Percentiles rank a stretch among this genome's conserved stretches.
Evolutionary conservation across 129 eudicot genomes (phyloP).

Genomic region (Escallonia rubra): DNA sequence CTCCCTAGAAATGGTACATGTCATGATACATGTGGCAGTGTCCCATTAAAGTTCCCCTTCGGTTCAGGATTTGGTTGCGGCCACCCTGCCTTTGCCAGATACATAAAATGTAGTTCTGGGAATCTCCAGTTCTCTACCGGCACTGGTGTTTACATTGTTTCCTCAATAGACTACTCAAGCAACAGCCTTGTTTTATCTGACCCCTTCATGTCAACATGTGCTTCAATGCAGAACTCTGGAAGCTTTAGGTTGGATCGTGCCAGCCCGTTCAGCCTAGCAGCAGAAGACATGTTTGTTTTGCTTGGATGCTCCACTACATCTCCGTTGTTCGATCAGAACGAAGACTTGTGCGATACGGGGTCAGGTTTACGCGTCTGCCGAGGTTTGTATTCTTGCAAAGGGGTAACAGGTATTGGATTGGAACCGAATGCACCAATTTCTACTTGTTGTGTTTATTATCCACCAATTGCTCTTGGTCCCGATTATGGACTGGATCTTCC

Average conservation of each 20-base stretch:
- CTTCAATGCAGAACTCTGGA: conserved; percentile 75
- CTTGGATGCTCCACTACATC: conserved; percentile 78
- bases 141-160: conserved; percentile 43
- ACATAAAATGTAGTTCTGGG: conserved; percentile 49
- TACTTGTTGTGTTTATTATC: conserved; percentile 72
- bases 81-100: conserved; percentile 57
- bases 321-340: conserved; percentile 53
- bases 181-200: conserved; percentile 42
- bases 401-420: conserved; percentile 57
- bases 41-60: conserved; percentile 56
- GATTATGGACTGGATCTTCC: conserved; percentile 56
- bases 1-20: conserved; percentile 43
- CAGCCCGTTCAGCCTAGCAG: conserved; percentile 44
- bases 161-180: conserved; percentile 57
- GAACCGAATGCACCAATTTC: conserved; percentile 58
- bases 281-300: conserved; percentile 43
- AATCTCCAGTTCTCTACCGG: conserved; percentile 49
- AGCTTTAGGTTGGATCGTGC: conserved; percentile 50
- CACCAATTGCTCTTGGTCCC: conserved; percentile 35
- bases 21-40: conserved; percentile 46
- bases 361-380: conserved; percentile 62
- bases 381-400: conserved; percentile 70
- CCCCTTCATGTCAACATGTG: conserved; percentile 70
- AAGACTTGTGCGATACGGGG: conserved; percentile 58
- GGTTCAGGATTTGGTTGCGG: conserved; percentile 76